Evolutionary conservation across 805 yeast genomes (phyloP).

Genomic region (Suhomyces canberraensis): DNA sequence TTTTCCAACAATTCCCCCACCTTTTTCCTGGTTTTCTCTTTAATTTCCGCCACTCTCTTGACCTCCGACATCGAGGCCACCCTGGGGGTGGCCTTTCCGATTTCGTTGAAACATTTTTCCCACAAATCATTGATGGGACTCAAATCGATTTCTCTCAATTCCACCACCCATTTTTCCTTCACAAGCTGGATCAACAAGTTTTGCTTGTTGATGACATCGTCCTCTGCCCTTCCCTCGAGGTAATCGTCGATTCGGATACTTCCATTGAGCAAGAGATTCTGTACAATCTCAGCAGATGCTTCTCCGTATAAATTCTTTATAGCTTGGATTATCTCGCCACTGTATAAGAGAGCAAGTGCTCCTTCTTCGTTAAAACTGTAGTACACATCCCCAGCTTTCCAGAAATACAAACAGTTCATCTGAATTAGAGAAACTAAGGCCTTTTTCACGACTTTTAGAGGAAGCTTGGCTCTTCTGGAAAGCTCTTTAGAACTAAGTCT

Average conservation of each 20-base stretch:
- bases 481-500: constrained; percentile 59
- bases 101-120: constrained; percentile 34
- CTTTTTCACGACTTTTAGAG: constrained; percentile 52
- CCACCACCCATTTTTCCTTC: constrained; percentile 35
- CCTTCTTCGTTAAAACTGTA: constrained; percentile 68
- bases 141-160: constrained; percentile 29
- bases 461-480: constrained; percentile 43
- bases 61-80: constrained; percentile 36
- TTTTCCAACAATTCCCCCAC: constrained; percentile 32
- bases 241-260: constrained; percentile 55
- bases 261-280: constrained; percentile 68
- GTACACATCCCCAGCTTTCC: constrained; percentile 42
- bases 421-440: constrained; percentile 77
- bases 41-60: constrained; percentile 54
- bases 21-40: constrained; percentile 46
- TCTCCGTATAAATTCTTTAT: constrained; percentile 46
- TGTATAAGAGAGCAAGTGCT: constrained; percentile 58
- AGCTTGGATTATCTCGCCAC: constrained; percentile 68
- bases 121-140: constrained; percentile 39
- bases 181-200: constrained; percentile 25
- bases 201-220: constrained; percentile 19
- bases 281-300: constrained; percentile 56
- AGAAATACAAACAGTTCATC: constrained; percentile 67
- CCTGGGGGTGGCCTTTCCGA: constrained; percentile 35
- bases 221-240: constrained; percentile 18